Conservation (phyloP, 2,329 filamentous ascomycete genomes). For the Akanthomyces lecanii region DNA sequence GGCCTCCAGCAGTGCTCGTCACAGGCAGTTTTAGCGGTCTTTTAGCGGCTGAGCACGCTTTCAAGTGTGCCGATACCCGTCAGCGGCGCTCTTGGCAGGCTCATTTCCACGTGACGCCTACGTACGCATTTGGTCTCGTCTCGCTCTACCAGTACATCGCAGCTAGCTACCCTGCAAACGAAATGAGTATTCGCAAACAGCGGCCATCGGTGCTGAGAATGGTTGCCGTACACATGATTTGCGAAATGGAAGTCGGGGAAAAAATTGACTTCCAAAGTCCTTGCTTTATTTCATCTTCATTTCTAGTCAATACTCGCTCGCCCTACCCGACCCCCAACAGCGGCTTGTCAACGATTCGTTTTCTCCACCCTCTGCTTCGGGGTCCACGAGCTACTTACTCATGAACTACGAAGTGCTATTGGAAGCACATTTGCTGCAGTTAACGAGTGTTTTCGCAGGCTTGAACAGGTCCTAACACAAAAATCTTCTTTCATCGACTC, state of each 20-base stretch:
- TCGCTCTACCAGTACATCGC: not conserved
- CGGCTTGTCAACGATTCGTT: not conserved
- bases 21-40: too few relatives aligned
- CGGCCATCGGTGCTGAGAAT: not conserved
- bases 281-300: not conserved
- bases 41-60: too few relatives aligned
- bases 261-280: not conserved
- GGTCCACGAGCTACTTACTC: not conserved
- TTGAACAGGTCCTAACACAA: not conserved
- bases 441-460: not conserved
- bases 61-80: not conserved
- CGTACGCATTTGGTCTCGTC: not conserved
- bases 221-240: not conserved
- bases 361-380: not conserved
- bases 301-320: not conserved
- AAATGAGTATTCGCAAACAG: not conserved
- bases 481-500: too few relatives aligned
- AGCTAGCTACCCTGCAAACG: not conserved
- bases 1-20: not conserved
- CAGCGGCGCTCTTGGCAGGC: slow-evolving; percentile 10
- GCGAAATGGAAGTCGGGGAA: not conserved
- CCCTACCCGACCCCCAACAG: not conserved
- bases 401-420: not conserved
- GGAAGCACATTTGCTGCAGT: too few relatives aligned
- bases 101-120: slow-evolving; percentile 11